A percentile compares a stretch with the other conserved stretches of the same genome.
phyloP scores from a whole-genome alignment of 768 basidiomycete species.

The Candolleomyces eurysporus region DNA sequence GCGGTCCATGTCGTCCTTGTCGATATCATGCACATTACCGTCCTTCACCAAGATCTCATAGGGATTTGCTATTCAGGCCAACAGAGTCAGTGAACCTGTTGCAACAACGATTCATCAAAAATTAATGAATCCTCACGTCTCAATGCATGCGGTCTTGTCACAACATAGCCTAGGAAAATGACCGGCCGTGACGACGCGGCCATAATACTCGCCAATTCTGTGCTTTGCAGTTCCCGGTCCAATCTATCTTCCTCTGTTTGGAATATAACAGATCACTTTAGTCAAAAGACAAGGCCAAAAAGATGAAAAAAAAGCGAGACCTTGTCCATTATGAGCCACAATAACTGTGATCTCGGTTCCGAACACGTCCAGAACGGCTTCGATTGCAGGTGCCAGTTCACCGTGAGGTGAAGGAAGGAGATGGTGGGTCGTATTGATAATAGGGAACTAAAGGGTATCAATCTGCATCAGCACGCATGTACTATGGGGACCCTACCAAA shows the following conservation, averaged over 20 bases:
- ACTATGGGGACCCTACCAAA: background rate
- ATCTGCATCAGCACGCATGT: background rate
- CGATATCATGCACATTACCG: slow-evolving; percentile 78
- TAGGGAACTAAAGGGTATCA: slow-evolving; percentile 62
- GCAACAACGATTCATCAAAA: background rate
- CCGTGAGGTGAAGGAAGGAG: slow-evolving; percentile 83
- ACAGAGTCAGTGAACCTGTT: background rate
- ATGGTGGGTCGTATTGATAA: slow-evolving; percentile 82
- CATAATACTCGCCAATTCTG: slow-evolving; percentile 79
- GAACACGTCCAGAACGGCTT: slow-evolving; percentile 77
- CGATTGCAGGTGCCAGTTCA: slow-evolving; percentile 88
- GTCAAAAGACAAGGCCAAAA: background rate
- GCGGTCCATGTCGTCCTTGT: slow-evolving; percentile 65
- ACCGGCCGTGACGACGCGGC: slow-evolving; percentile 68
- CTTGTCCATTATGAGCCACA: slow-evolving; percentile 93
- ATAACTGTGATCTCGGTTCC: slow-evolving; percentile 78
- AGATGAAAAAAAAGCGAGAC: slow-evolving; percentile 29
- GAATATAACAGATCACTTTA: background rate
- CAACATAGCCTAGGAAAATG: slow-evolving; percentile 81
- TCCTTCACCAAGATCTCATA: slow-evolving; percentile 77
- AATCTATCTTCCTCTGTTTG: slow-evolving; percentile 77
- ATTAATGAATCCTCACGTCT: slow-evolving; percentile 47
- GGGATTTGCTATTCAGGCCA: slow-evolving; percentile 52
- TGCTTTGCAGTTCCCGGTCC: slow-evolving; percentile 86
- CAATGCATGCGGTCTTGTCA: slow-evolving; percentile 61